Conservation (phyloP, 306 rosid genomes). For the Dryas alaskensis region DNA sequence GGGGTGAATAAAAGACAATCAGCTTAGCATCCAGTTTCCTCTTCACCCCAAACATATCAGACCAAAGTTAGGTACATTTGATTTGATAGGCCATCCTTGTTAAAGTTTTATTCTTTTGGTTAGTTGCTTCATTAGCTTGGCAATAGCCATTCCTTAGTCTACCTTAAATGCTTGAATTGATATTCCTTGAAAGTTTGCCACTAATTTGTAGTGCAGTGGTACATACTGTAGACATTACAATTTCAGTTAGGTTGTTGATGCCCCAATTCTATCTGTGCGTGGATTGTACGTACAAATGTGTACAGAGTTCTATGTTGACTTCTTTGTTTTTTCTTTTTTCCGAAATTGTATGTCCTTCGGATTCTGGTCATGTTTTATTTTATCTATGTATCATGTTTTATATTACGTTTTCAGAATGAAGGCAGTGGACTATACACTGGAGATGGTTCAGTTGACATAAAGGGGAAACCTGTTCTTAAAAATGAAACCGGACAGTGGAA, state of each 20-base stretch:
- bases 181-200: neutral
- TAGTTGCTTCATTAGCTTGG: no score
- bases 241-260: neutral
- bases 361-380: neutral
- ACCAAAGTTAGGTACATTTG: no score
- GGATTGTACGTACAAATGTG: neutral
- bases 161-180: no score
- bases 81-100: no score
- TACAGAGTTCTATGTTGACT: neutral
- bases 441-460: constrained; percentile 68
- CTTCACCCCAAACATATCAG: no score
- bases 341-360: neutral
- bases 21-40: no score
- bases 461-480: constrained; percentile 63
- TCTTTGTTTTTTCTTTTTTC: neutral
- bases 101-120: no score
- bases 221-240: neutral
- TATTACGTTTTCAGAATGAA: constrained; percentile 45
- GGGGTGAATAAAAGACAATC: no score
- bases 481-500: constrained; percentile 63
- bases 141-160: no score
- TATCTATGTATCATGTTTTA: constrained; percentile 5
- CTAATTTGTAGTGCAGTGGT: neutral
- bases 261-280: neutral
- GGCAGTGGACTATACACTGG: constrained; percentile 41